Conservation (phyloP, 495 filamentous ascomycete genomes). For the Annulohypoxylon stygium region DNA sequence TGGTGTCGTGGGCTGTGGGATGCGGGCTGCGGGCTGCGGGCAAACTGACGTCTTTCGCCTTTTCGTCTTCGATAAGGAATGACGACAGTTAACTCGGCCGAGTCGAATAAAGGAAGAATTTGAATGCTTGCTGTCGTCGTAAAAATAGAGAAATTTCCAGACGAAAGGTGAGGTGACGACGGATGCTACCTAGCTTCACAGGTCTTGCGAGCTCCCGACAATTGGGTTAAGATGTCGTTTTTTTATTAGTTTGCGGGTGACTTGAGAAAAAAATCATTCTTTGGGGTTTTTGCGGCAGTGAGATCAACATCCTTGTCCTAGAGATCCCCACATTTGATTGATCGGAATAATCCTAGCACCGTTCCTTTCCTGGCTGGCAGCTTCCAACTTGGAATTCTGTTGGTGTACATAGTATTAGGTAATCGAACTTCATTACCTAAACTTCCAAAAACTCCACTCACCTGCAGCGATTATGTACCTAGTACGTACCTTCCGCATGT, state of each 20-base stretch:
- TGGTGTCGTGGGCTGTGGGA: slow-evolving; percentile 18
- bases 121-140: slow-evolving; percentile 1
- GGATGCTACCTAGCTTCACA: slow-evolving; percentile 30
- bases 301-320: slow-evolving; percentile 44
- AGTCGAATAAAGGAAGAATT: slow-evolving; percentile 10
- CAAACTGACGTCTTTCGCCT: slow-evolving; percentile 20
- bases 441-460: slow-evolving; percentile 6
- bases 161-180: slow-evolving; percentile 10
- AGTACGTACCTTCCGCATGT: slow-evolving; percentile 15
- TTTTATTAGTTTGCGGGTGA: slow-evolving; percentile 33
- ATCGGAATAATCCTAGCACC: slow-evolving; percentile 40
- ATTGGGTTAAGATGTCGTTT: slow-evolving; percentile 34
- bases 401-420: neutral
- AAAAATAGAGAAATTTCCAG: neutral
- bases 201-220: slow-evolving; percentile 32
- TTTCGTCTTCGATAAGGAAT: slow-evolving; percentile 30
- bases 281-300: slow-evolving; percentile 39
- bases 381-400: neutral
- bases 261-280: slow-evolving; percentile 45
- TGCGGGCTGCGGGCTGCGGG: slow-evolving; percentile 5
- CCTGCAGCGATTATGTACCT: slow-evolving; percentile 1
- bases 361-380: neutral
- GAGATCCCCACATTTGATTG: slow-evolving; percentile 31
- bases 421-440: slow-evolving; percentile 8
- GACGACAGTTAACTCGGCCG: slow-evolving; percentile 21